These are phyloP conservation scores for Gossypium lobatum DNA, from an alignment of 441 rosid genomes.

Conservation along the genomic window DNA sequence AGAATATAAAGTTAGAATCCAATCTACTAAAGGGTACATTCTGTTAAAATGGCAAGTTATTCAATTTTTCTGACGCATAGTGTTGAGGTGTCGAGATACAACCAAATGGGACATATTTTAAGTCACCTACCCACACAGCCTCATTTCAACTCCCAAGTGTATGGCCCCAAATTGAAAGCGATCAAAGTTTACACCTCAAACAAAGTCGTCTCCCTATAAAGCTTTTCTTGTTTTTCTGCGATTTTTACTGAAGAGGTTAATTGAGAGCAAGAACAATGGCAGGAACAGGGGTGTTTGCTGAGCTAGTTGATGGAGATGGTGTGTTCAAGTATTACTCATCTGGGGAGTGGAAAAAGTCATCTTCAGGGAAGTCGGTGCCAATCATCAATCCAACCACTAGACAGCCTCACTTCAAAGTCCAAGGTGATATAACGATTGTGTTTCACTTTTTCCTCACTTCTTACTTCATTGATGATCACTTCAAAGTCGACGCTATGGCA, in stretches of 20 bases:
- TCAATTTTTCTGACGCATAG: not conserved
- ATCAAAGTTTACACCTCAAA: not conserved
- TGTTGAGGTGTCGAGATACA: not conserved
- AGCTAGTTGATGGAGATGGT: slow-evolving; percentile 63
- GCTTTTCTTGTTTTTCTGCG: not conserved
- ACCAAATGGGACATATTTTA: not conserved
- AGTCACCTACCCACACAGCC: not conserved
- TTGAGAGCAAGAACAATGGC: slow-evolving; percentile 42
- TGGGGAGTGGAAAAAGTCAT: slow-evolving; percentile 74
- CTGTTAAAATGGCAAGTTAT: not conserved
- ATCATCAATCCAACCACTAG: slow-evolving; percentile 83
- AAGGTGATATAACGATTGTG: slow-evolving; percentile 40
- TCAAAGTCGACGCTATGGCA: not conserved
- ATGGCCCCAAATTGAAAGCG: not conserved
- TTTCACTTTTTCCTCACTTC: not conserved
- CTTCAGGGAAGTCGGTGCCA: slow-evolving; percentile 69
- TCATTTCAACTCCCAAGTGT: not conserved
- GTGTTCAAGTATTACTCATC: slow-evolving; percentile 68
- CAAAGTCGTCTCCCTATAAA: not conserved
- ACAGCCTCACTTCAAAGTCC: slow-evolving; percentile 81
- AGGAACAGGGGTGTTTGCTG: slow-evolving; percentile 61
- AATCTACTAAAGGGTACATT: not conserved
- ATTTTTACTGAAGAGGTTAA: not conserved
- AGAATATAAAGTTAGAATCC: not conserved
- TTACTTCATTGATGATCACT: not conserved